phyloP scores from a whole-genome alignment of 495 filamentous ascomycete species.

The Astrothelium macrocarpum region DNA sequence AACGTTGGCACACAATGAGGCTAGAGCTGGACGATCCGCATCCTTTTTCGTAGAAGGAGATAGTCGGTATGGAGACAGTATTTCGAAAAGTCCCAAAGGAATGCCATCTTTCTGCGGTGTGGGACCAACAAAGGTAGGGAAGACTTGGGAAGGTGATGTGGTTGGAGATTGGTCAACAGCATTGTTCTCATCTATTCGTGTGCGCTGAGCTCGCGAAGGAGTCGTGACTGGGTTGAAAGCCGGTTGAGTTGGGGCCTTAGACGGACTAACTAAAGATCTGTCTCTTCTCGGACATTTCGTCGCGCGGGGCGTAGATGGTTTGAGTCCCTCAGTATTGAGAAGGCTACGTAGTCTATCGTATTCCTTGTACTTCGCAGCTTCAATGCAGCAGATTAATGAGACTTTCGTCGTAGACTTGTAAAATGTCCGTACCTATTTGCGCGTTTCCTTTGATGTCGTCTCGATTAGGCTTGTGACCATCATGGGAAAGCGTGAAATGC shows the following conservation, averaged over 20 bases:
- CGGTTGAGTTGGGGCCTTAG: constrained; percentile 15
- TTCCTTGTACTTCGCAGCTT: constrained; percentile 84
- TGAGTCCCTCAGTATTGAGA: constrained; percentile 84
- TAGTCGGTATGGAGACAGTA: constrained; percentile 43
- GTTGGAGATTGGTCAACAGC: not conserved
- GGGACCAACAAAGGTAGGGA: constrained; percentile 51
- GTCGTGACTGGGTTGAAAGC: constrained; percentile 34
- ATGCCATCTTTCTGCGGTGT: constrained; percentile 87
- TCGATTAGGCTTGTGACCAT: constrained; percentile 66
- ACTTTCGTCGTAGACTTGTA: constrained; percentile 6
- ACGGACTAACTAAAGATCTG: constrained; percentile 9
- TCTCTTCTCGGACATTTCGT: not conserved
- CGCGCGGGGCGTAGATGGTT: constrained; percentile 57
- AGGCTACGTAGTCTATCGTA: constrained; percentile 77
- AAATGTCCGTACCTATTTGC: constrained; percentile 55
- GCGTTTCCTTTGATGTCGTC: constrained; percentile 80
- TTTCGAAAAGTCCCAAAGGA: constrained; percentile 84
- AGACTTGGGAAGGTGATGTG: constrained; percentile 8
- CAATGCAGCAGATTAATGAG: not conserved
- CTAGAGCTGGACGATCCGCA: not conserved
- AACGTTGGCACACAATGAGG: constrained; percentile 9
- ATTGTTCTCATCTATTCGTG: not conserved
- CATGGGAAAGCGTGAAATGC: constrained; percentile 57
- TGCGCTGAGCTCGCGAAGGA: constrained; percentile 21
- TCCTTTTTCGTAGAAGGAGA: constrained; percentile 3